Evolutionary conservation across 2,329 filamentous ascomycete genomes (phyloP).

Genomic region (Microdochium paspali): DNA sequence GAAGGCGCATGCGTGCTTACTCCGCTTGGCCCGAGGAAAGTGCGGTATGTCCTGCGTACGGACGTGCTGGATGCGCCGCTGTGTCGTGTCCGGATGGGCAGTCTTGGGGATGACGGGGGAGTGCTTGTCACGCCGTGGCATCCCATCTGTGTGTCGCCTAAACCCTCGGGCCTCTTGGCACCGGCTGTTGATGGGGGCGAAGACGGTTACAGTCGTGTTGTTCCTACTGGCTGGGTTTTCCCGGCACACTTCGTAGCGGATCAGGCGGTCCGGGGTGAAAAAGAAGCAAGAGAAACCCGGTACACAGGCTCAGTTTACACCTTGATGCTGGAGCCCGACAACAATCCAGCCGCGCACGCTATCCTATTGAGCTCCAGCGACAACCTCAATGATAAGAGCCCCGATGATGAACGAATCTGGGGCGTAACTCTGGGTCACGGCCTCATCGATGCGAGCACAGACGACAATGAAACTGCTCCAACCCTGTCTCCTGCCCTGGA

Average conservation of each 20-base stretch:
- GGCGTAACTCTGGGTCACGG: constrained; percentile 53
- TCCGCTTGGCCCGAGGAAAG: constrained; percentile 34
- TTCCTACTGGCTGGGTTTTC: constrained; percentile 31
- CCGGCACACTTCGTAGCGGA: constrained; percentile 26
- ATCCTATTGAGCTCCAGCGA: constrained; percentile 17
- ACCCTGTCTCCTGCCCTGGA: too few relatives aligned
- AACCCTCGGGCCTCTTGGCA: constrained; percentile 4
- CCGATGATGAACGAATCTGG: constrained; percentile 22
- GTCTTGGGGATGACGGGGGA: neutral
- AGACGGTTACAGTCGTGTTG: constrained; percentile 10
- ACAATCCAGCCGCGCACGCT: constrained; percentile 35
- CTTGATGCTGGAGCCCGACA: constrained; percentile 39
- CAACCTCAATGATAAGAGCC: neutral
- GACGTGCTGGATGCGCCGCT: constrained; percentile 27
- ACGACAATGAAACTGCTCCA: too few relatives aligned
- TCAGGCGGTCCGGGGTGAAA: neutral
- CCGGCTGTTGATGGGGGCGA: neutral
- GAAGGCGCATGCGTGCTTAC: constrained; percentile 39
- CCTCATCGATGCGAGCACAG: neutral
- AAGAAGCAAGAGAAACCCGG: constrained; percentile 11
- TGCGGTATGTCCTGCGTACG: constrained; percentile 43
- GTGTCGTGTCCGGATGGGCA: constrained; percentile 29
- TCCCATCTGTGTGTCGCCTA: constrained; percentile 29
- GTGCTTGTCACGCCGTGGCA: constrained; percentile 52
- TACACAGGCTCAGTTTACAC: constrained; percentile 49